phyloP scores from a whole-genome alignment of 345 rosid species.

The Viola odorata region DNA sequence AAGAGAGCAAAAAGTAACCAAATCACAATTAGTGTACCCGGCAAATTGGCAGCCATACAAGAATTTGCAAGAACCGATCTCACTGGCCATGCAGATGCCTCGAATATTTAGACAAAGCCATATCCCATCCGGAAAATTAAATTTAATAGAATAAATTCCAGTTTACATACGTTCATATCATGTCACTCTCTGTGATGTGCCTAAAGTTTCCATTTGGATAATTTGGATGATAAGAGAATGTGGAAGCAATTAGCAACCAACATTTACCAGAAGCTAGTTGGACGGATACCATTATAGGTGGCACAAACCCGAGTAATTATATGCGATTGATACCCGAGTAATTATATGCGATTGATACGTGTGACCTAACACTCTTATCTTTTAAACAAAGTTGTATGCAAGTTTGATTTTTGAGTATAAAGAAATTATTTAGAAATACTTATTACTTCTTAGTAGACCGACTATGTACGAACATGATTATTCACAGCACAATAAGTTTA shows the following conservation, averaged over 20 bases:
- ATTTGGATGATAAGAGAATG: neutral
- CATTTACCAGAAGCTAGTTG: neutral
- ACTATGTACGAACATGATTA: no score
- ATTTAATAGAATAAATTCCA: neutral
- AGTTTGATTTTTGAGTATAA: no score
- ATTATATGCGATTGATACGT: no score
- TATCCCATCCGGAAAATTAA: neutral
- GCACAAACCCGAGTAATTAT: neutral
- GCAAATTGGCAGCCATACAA: no score
- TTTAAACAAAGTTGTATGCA: no score
- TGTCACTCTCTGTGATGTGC: neutral
- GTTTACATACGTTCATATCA: neutral
- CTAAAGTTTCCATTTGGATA: neutral
- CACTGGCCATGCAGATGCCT: slow-evolving; percentile 2
- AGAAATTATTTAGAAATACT: no score
- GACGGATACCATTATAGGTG: neutral
- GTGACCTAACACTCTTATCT: no score
- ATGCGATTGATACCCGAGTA: neutral
- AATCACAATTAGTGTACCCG: no score
- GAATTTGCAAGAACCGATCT: neutral
- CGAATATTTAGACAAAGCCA: neutral
- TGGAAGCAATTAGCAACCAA: neutral
- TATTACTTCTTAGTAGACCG: no score
- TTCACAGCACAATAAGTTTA: no score
- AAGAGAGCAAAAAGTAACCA: no score